Evolutionary conservation across 257 asterid genomes (phyloP), one percentile per base, ranked within the genome.

Genomic region (Jaltomata sinuosa): DNA sequence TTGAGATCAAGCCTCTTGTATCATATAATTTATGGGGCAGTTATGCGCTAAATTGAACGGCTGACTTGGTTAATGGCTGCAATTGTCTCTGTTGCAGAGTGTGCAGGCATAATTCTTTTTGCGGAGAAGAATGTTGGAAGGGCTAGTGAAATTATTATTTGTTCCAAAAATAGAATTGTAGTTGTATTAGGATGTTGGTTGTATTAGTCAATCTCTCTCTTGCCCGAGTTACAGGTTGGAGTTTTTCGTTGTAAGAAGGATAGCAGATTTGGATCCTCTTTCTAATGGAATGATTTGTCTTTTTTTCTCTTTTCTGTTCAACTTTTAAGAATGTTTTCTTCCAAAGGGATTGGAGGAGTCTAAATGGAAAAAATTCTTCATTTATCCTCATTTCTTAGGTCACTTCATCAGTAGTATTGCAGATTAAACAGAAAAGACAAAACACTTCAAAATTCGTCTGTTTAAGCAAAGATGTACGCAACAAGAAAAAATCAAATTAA

Each of bases 21-120:
- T 81, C 81, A 87, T 90, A 90, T 84, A 83, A 82, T 85, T 82
- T 81, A 81, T 68, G 87, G 91, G 92, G 92, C 86, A 7, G 82
- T 82, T 82, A 84, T 87, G 55, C 45, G 47, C 50, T 83, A 55
- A 31, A 69, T 82, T 54, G 85, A 81, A 62, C 2, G 54, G 53
- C 68, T 67, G 81, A 18, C 55, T 74, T 68, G 80, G 89, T 76
- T 83, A 83, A 76, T 86, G 67, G 86, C 62, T 57, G 88, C 86
- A 85, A 81, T 72, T 65, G n/a, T 83, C 80, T 79, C 82, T 77
- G 85, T 84, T 79, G 79, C 83, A 29, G 69, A 84, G 88, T 62
- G 50, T 80, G 83, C 85, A 54, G 89, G 85, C 79, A 53, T 84
- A 59, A 42, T 32, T 85, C 84, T 82, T 87, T 86, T 87, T 36